These are phyloP conservation scores for Gymnopus androsaceus DNA, from an alignment of 1,284 basidiomycete species.

Conservation along the genomic window DNA sequence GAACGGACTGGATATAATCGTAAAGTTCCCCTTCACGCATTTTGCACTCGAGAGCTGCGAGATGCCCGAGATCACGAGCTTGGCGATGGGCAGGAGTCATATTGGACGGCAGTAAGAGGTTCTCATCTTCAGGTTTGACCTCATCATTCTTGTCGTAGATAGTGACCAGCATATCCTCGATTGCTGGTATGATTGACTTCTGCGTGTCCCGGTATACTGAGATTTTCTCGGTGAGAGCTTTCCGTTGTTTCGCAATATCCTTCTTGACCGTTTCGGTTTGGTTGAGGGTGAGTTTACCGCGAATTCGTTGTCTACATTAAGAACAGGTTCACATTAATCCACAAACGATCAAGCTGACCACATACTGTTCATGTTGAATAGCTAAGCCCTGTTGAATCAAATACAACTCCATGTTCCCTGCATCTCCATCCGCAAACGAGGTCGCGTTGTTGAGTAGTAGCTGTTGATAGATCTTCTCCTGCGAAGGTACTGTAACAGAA, in stretches of 20 bases:
- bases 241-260: not conserved
- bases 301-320: not conserved
- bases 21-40: not conserved
- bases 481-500: not conserved
- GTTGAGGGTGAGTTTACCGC: not conserved
- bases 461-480: not conserved
- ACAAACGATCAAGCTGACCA: not conserved
- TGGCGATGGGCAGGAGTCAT: too few species aligned
- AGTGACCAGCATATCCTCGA: not conserved
- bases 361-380: not conserved
- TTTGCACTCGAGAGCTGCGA: not conserved
- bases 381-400: not conserved
- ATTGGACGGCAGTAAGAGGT: not conserved
- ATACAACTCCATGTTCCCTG: too few species aligned
- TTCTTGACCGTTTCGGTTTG: slow-evolving; percentile 1
- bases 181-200: not conserved
- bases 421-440: not conserved
- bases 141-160: not conserved
- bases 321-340: not conserved
- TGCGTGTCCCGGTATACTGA: not conserved
- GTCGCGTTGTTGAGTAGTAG: not conserved
- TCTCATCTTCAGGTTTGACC: not conserved
- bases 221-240: not conserved
- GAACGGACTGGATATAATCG: not conserved
- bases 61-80: too few species aligned